Evolutionary conservation across 441 rosid genomes (phyloP).

Genomic region (Codiaeum variegatum): DNA sequence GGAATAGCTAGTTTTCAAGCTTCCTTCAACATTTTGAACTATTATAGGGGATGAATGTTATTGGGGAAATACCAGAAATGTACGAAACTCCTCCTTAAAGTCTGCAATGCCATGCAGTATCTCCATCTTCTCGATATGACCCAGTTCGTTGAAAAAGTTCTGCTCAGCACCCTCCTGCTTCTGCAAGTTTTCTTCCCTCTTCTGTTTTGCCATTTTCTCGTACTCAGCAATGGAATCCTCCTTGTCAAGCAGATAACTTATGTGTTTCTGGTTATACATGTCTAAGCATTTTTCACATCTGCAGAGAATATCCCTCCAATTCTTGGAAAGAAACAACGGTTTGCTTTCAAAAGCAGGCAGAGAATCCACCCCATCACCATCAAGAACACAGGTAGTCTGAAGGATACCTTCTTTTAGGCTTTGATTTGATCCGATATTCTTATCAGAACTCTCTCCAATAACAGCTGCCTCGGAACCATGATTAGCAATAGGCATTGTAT

Average conservation of each 20-base stretch:
- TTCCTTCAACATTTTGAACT: not conserved
- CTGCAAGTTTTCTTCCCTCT: conserved; percentile 84
- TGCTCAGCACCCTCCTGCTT: conserved; percentile 69
- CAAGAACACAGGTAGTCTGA: conserved; percentile 40
- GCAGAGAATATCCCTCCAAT: conserved; percentile 80
- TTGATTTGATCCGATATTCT: conserved; percentile 25
- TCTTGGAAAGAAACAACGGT: conserved; percentile 73
- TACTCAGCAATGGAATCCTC: conserved; percentile 89
- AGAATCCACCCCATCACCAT: conserved; percentile 23
- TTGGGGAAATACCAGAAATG: conserved; percentile 55
- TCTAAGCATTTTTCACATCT: conserved; percentile 64
- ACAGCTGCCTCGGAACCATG: conserved; percentile 21
- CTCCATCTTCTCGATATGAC: conserved; percentile 90
- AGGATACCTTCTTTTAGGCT: conserved; percentile 19
- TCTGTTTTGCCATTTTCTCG: conserved; percentile 78
- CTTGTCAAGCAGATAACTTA: conserved; percentile 63
- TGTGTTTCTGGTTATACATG: conserved; percentile 52
- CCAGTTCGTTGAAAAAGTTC: conserved; percentile 55
- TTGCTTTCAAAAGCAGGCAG: conserved; percentile 35
- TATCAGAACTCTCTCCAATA: conserved; percentile 49
- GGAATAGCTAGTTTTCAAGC: not conserved
- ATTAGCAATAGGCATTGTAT: conserved; percentile 16
- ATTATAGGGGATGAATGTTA: not conserved
- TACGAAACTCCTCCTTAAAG: conserved; percentile 61
- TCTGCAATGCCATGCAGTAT: conserved; percentile 78